phyloP scores from a whole-genome alignment of 2,329 filamentous ascomycete genomes.

The Aspergillus sp. region DNA sequence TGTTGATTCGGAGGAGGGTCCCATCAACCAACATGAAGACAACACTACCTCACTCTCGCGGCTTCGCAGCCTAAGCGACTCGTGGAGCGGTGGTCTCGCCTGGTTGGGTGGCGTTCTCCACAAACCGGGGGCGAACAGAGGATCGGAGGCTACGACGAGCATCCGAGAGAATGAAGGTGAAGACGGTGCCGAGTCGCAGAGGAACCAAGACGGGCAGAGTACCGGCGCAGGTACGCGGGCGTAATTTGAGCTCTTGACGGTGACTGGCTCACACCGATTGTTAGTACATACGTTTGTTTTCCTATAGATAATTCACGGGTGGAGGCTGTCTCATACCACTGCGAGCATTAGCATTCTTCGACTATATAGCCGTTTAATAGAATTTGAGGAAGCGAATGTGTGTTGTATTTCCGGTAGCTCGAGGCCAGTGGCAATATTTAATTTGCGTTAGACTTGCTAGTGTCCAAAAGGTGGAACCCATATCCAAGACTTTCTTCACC shows the following conservation, averaged over 20 bases:
- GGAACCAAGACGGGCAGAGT: neutral
- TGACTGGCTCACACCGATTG: slow-evolving; percentile 10
- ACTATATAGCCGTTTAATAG: slow-evolving; percentile 5
- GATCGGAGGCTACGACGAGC: neutral
- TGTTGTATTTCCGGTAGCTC: neutral
- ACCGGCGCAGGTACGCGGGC: slow-evolving; percentile 9
- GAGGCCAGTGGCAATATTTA: neutral
- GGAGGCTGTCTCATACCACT: neutral
- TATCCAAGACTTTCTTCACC: neutral
- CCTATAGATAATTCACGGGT: slow-evolving; percentile 2
- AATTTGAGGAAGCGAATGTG: neutral
- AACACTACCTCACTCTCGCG: slow-evolving; percentile 26
- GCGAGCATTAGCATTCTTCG: slow-evolving; percentile 6
- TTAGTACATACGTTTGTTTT: slow-evolving; percentile 14
- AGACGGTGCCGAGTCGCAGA: slow-evolving; percentile 4
- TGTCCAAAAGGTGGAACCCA: neutral
- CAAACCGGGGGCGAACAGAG: slow-evolving; percentile 16
- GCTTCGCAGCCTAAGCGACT: slow-evolving; percentile 42
- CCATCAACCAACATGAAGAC: slow-evolving; percentile 16
- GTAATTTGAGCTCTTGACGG: slow-evolving; percentile 4
- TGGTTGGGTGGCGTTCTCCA: slow-evolving; percentile 40
- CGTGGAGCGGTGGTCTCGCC: slow-evolving; percentile 37
- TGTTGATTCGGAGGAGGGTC: slow-evolving; percentile 20
- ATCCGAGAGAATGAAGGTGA: neutral
- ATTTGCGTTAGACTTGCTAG: too few species aligned